Evolutionary conservation across 805 yeast species (phyloP).

Genomic region (Wickerhamomyces alni): DNA sequence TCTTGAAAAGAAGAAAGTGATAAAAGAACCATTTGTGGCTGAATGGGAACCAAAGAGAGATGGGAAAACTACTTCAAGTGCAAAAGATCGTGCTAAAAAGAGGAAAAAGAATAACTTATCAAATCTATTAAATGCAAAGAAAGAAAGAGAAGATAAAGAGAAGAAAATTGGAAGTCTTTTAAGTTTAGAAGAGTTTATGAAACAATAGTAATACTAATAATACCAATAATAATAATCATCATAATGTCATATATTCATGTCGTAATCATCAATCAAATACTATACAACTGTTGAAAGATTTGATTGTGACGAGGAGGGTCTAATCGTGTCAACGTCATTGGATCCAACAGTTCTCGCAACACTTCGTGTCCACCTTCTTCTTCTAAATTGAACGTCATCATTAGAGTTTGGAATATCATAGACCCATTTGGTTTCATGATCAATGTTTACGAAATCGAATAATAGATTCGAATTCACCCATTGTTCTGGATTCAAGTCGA

Average conservation of each 20-base stretch:
- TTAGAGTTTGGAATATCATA: slow-evolving; percentile 43
- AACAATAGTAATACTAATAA: slow-evolving; percentile 1
- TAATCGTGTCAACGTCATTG: not conserved
- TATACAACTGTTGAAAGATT: not conserved
- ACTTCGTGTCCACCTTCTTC: slow-evolving; percentile 62
- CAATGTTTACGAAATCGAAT: slow-evolving; percentile 49
- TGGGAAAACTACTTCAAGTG: slow-evolving; percentile 3
- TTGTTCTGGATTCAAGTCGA: slow-evolving; percentile 54
- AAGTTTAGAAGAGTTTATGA: slow-evolving; percentile 47
- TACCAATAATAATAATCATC: too few species aligned
- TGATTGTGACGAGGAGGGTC: not conserved
- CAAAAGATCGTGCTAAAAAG: slow-evolving; percentile 40
- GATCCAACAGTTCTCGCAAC: slow-evolving; percentile 23
- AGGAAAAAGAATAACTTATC: slow-evolving; percentile 39
- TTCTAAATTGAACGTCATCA: slow-evolving; percentile 34
- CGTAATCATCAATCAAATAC: not conserved
- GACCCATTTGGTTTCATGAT: slow-evolving; percentile 80
- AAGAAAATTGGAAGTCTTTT: slow-evolving; percentile 29
- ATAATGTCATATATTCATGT: too few species aligned
- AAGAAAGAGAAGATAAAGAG: slow-evolving; percentile 28
- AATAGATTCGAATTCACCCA: slow-evolving; percentile 59
- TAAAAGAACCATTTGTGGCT: slow-evolving; percentile 18
- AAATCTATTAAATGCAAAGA: slow-evolving; percentile 36
- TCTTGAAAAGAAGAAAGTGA: not conserved
- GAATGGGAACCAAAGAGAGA: slow-evolving; percentile 19